A percentile compares a stretch with the other conserved stretches of the same genome.
Conservation (phyloP, 176 grass and related monocot genomes). For the Saccharum officinarum region DNA sequence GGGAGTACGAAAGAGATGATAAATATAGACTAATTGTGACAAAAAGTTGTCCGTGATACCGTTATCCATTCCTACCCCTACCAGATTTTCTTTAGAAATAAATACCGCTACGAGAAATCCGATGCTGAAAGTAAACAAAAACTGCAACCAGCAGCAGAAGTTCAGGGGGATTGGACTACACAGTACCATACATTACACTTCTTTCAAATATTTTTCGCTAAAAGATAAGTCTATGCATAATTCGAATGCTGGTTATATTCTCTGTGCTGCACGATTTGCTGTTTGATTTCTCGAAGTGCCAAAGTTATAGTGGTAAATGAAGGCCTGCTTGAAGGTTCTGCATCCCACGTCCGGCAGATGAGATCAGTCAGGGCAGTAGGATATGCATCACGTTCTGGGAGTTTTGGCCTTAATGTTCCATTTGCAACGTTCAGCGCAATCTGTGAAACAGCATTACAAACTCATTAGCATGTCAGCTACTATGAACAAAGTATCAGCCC, state of each 20-base stretch:
- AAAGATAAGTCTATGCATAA: neutral
- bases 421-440: constrained; percentile 61
- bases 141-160: neutral
- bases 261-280: neutral
- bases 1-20: too few relatives aligned
- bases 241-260: neutral
- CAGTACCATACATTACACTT: neutral
- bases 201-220: neutral
- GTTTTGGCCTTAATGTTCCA: constrained; percentile 50
- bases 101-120: neutral
- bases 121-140: neutral
- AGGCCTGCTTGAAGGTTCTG: constrained; percentile 46
- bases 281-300: constrained; percentile 27
- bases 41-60: neutral
- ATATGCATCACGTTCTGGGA: constrained; percentile 6
- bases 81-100: too few relatives aligned
- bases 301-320: constrained; percentile 39
- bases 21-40: too few relatives aligned
- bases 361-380: constrained; percentile 37
- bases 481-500: neutral
- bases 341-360: constrained; percentile 41
- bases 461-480: neutral
- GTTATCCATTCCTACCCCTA: too few relatives aligned
- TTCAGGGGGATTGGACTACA: neutral
- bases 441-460: constrained; percentile 15